These are phyloP conservation scores for Chenopodium quinoa DNA, from an alignment of 148 eudicot genomes.

Conservation along the genomic window DNA sequence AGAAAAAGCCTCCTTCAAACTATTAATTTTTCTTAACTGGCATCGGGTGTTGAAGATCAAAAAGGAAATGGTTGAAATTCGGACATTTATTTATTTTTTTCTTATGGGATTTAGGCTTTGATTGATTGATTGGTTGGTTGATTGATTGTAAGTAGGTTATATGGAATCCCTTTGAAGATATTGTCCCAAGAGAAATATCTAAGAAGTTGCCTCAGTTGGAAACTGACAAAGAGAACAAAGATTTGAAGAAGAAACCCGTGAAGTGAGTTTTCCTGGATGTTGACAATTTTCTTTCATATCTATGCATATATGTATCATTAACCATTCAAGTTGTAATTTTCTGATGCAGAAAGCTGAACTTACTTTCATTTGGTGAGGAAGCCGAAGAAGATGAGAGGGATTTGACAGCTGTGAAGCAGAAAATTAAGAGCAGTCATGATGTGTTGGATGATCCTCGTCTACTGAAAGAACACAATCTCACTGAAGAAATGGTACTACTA, in stretches of 20 bases:
- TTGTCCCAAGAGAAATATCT: constrained; percentile 58
- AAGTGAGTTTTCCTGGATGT: constrained; percentile 52
- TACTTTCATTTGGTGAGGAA: constrained; percentile 98
- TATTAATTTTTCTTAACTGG: not conserved
- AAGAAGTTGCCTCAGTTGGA: constrained; percentile 39
- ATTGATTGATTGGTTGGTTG: too few relatives aligned
- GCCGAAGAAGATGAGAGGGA: constrained; percentile 96
- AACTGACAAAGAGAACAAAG: constrained; percentile 44
- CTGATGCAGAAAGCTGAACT: constrained; percentile 68
- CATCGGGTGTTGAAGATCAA: not conserved
- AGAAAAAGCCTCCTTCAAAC: not conserved
- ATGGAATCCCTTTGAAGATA: constrained; percentile 98
- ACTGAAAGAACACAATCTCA: constrained; percentile 51
- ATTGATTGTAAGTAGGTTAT: constrained; percentile 47
- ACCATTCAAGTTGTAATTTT: constrained; percentile 11
- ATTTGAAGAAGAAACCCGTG: constrained; percentile 65
- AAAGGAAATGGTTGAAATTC: not conserved
- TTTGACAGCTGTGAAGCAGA: constrained; percentile 59
- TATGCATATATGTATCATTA: not conserved
- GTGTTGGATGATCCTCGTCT: constrained; percentile 96
- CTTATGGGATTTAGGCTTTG: too few relatives aligned
- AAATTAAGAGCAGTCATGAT: constrained; percentile 95
- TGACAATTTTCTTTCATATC: not conserved
- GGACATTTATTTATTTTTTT: not conserved
- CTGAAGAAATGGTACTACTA: constrained; percentile 52